These are phyloP conservation scores for Dendrobium nobile DNA, from an alignment of 106 monocot species.

Conservation along the genomic window DNA sequence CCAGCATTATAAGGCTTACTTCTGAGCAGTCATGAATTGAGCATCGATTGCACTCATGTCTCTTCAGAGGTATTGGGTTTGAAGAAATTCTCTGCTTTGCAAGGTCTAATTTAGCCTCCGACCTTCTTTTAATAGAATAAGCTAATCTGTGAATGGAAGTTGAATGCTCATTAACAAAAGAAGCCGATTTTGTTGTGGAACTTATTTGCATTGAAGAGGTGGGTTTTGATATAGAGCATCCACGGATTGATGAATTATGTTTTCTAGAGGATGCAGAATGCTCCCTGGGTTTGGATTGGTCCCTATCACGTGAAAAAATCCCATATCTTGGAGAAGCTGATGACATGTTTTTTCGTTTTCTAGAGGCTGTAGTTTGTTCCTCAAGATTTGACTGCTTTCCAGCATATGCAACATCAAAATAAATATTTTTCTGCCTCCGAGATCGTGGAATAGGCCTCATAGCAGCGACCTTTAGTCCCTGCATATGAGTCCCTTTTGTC, in stretches of 20 bases:
- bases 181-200: constrained; percentile 1
- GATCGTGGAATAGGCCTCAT: constrained; percentile 49
- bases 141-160: constrained; percentile 24
- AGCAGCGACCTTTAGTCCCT: constrained; percentile 28
- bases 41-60: constrained; percentile 54
- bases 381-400: neutral
- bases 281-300: constrained; percentile 27
- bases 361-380: constrained; percentile 32
- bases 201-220: constrained; percentile 4
- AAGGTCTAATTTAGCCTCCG: constrained; percentile 36
- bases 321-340: neutral
- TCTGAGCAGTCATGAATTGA: constrained; percentile 56
- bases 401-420: neutral
- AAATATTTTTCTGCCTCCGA: constrained; percentile 14
- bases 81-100: constrained; percentile 55
- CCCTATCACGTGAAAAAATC: constrained; percentile 19
- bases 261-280: constrained; percentile 15
- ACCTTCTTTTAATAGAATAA: constrained; percentile 22
- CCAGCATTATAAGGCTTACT: constrained; percentile 22
- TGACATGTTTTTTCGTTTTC: constrained; percentile 5
- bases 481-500: constrained; percentile 16
- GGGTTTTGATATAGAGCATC: constrained; percentile 2
- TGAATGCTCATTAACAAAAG: constrained; percentile 7
- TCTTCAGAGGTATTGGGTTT: constrained; percentile 63
- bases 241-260: constrained; percentile 11